Conservation (phyloP, 352 stramenopile species). For the Globisporangium splendens region DNA sequence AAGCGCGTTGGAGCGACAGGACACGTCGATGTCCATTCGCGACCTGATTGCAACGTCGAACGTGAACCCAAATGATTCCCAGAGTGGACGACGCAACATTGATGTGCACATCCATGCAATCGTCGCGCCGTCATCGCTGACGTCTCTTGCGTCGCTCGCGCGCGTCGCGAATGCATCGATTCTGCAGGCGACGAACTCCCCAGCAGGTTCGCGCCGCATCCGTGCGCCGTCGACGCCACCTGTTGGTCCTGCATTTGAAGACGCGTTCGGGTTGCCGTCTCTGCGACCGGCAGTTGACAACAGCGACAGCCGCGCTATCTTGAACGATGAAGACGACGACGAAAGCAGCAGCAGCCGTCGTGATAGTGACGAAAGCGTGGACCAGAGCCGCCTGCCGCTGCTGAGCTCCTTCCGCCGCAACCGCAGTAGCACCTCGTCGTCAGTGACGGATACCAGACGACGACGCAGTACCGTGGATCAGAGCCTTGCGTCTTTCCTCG, state of each 20-base stretch:
- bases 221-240: conserved; percentile 25
- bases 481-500: conserved; percentile 46
- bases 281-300: conserved; percentile 23
- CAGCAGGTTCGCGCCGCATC: conserved; percentile 3
- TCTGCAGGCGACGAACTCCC: background rate
- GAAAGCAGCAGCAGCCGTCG: conserved; percentile 17
- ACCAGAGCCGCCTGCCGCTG: conserved; percentile 60
- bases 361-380: conserved; percentile 20
- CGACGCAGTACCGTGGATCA: conserved; percentile 23
- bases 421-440: conserved; percentile 15
- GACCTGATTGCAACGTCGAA: conserved; percentile 57
- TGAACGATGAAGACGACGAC: conserved; percentile 28
- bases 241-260: conserved; percentile 25
- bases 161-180: conserved; percentile 14
- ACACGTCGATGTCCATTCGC: conserved; percentile 51
- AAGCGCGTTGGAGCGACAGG: conserved; percentile 27
- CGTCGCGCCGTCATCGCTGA: conserved; percentile 66
- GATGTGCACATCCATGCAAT: conserved; percentile 89
- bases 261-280: conserved; percentile 34
- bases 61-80: conserved; percentile 20
- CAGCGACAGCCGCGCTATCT: conserved; percentile 18
- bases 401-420: conserved; percentile 37
- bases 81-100: conserved; percentile 55
- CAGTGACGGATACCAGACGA: conserved; percentile 17
- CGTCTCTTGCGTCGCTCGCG: conserved; percentile 52